phyloP scores from a whole-genome alignment of 2,329 filamentous ascomycete species.

The Chaetomium olivaceum region DNA sequence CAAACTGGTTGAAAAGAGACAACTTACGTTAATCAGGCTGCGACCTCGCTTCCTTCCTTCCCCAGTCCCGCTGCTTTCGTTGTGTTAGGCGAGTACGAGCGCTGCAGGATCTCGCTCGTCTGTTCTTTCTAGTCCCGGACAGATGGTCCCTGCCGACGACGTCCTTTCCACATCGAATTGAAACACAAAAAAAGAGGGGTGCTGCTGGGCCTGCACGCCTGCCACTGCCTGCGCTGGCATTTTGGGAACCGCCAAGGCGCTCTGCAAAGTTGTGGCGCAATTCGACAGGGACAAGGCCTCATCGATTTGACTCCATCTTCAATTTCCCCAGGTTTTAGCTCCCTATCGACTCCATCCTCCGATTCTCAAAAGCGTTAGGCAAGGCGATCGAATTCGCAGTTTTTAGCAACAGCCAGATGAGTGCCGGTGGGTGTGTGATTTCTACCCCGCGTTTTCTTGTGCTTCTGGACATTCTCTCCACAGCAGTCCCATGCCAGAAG shows the following conservation, averaged over 20 bases:
- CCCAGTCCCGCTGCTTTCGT: not conserved
- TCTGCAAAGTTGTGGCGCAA: constrained; percentile 16
- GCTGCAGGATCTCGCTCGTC: not conserved
- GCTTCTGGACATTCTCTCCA: not conserved
- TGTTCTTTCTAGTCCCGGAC: not conserved
- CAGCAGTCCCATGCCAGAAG: not conserved
- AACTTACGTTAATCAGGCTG: not conserved
- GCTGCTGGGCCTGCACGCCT: not conserved
- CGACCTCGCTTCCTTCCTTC: not conserved
- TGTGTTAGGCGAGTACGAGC: constrained; percentile 9
- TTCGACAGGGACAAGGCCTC: constrained; percentile 3
- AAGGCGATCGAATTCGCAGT: not conserved
- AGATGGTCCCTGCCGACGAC: not conserved
- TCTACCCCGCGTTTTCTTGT: constrained; percentile 17
- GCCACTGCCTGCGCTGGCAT: not conserved
- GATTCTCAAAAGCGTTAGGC: constrained; percentile 16
- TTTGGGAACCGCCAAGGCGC: constrained; percentile 6
- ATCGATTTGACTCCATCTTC: constrained; percentile 6
- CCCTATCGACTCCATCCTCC: constrained; percentile 4
- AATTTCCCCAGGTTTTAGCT: constrained; percentile 19
- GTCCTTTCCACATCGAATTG: not conserved
- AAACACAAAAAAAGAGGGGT: not conserved
- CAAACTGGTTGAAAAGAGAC: not conserved
- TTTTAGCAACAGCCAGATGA: constrained; percentile 12
- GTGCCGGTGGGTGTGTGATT: constrained; percentile 1